Percentiles rank a stretch among this genome's conserved stretches.
Evolutionary conservation across 192 early-diverging fungal species (phyloP).

Genomic region (Funneliformis mosseae): DNA sequence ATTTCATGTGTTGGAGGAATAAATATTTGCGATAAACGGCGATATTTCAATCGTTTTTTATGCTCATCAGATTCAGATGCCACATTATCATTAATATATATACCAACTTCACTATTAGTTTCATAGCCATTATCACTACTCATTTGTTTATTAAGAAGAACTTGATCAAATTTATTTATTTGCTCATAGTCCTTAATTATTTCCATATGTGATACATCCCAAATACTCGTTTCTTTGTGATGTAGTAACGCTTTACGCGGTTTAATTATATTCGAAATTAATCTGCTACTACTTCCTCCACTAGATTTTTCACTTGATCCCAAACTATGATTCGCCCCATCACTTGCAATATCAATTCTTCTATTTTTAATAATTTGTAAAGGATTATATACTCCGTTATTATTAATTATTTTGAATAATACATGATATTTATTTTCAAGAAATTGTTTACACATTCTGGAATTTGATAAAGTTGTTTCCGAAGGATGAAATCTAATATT

Average conservation of each 20-base stretch:
- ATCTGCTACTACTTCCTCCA: background rate
- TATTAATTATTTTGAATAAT: constrained; percentile 18
- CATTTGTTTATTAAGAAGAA: background rate
- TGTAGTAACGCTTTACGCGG: background rate
- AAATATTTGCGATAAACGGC: background rate
- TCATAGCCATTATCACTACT: no score
- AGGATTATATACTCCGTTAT: constrained; percentile 21
- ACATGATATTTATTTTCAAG: constrained; percentile 25
- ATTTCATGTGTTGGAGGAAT: background rate
- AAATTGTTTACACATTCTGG: constrained; percentile 21
- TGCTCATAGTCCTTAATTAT: constrained; percentile 20
- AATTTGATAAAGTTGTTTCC: background rate
- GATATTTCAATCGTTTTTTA: background rate
- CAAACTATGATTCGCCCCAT: background rate
- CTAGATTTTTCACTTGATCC: background rate
- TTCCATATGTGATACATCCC: constrained; percentile 18
- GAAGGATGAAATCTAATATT: background rate
- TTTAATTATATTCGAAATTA: background rate
- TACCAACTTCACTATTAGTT: no score
- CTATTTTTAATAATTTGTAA: constrained; percentile 3
- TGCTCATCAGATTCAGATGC: background rate
- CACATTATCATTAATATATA: background rate
- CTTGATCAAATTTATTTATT: background rate
- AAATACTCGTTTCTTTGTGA: background rate
- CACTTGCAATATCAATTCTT: background rate